Percentiles rank a stretch among this genome's conserved stretches.
phyloP scores from a whole-genome alignment of 768 basidiomycete genomes.

The Panellus pusillus region DNA sequence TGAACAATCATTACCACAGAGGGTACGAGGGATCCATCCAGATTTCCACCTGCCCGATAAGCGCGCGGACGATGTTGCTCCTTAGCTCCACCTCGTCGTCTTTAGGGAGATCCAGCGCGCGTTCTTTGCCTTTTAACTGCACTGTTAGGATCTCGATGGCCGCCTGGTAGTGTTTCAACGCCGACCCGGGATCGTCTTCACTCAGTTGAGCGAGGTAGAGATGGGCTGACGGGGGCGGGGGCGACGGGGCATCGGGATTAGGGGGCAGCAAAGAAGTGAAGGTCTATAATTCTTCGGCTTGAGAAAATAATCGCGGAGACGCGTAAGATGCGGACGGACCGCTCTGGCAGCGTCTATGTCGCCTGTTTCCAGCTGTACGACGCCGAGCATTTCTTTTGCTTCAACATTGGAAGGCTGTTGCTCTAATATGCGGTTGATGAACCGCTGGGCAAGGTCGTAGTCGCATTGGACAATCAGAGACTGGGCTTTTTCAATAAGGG shows the following conservation, averaged over 20 bases:
- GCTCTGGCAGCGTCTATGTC: conserved; percentile 70
- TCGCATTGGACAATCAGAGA: conserved; percentile 82
- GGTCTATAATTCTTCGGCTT: conserved; percentile 42
- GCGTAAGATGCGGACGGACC: conserved; percentile 38
- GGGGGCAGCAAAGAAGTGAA: conserved; percentile 65
- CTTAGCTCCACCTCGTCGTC: conserved; percentile 61
- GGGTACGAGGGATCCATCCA: conserved; percentile 94
- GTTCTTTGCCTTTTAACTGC: conserved; percentile 76
- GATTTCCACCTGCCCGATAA: conserved; percentile 89
- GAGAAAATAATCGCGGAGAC: neutral
- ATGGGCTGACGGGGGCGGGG: conserved; percentile 77
- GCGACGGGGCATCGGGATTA: conserved; percentile 53
- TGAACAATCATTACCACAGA: conserved; percentile 57
- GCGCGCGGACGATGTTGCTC: conserved; percentile 71
- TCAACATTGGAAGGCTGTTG: conserved; percentile 61
- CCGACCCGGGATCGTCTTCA: conserved; percentile 72
- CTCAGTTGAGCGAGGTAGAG: conserved; percentile 87
- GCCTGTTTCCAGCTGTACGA: conserved; percentile 76
- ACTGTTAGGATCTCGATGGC: conserved; percentile 69
- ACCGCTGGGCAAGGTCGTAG: conserved; percentile 76
- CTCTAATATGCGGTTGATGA: conserved; percentile 67
- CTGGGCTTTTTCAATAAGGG: conserved; percentile 76
- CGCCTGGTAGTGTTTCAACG: conserved; percentile 76
- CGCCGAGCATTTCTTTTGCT: conserved; percentile 80
- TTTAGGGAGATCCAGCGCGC: conserved; percentile 38